phyloP scores from a whole-genome alignment of 768 basidiomycete species.

The Leccinum obscurum region DNA sequence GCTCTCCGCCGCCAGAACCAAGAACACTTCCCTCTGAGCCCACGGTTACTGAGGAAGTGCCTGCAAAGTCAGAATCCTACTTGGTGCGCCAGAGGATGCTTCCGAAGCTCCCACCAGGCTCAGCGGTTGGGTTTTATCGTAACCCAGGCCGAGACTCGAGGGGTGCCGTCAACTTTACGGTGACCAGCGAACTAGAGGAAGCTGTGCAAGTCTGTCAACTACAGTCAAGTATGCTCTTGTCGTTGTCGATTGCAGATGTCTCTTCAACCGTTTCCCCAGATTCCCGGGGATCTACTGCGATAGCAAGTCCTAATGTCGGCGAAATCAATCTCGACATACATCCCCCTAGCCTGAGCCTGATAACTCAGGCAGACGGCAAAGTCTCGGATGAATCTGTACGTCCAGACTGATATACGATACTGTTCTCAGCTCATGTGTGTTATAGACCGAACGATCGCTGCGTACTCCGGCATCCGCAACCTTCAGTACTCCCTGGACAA shows the following conservation, averaged over 20 bases:
- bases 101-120: conserved; percentile 71
- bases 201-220: conserved; percentile 5
- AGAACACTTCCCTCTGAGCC: conserved; percentile 23
- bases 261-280: conserved; percentile 7
- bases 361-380: conserved; percentile 46
- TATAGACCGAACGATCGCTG: conserved; percentile 44
- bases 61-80: conserved; percentile 26
- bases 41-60: conserved; percentile 36
- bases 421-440: conserved; percentile 13
- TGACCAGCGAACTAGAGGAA: conserved; percentile 72
- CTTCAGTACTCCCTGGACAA: conserved; percentile 50
- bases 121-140: conserved; percentile 72
- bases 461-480: conserved; percentile 46
- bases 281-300: conserved; percentile 8
- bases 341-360: conserved; percentile 22
- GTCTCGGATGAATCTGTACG: conserved; percentile 56
- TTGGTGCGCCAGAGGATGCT: conserved; percentile 50
- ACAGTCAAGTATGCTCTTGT: conserved; percentile 27
- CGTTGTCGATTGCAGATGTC: conserved; percentile 19
- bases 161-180: conserved; percentile 68
- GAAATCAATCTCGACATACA: conserved; percentile 10
- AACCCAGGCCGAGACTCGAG: conserved; percentile 53
- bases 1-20: conserved; percentile 63
- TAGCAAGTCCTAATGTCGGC: conserved; percentile 12
- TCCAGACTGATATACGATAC: conserved; percentile 10